Evolutionary conservation across 345 rosid species (phyloP).

Genomic region (Melaleuca alternifolia): DNA sequence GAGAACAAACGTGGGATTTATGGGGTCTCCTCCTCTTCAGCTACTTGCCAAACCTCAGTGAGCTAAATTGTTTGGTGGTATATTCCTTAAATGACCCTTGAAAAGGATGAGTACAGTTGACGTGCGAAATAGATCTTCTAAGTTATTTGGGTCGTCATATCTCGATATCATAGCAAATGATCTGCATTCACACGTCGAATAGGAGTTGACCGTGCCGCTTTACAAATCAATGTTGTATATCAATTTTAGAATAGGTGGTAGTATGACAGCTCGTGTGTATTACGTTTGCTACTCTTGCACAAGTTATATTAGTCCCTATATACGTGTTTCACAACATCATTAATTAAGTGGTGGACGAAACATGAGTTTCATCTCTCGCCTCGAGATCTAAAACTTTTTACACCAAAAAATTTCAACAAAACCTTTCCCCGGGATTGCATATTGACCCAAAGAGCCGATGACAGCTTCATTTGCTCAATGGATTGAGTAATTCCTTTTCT

Average conservation of each 20-base stretch:
- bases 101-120: neutral
- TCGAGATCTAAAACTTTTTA: neutral
- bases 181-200: neutral
- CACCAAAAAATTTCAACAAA: neutral
- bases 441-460: neutral
- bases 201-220: neutral
- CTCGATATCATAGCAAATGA: neutral
- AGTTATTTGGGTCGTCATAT: neutral
- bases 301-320: neutral
- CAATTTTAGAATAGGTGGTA: neutral
- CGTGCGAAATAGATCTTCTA: neutral
- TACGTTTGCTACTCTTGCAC: neutral
- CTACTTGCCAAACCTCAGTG: neutral
- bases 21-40: neutral
- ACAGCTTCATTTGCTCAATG: neutral
- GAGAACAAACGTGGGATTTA: neutral
- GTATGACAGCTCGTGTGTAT: neutral
- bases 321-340: neutral
- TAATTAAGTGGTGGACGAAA: neutral
- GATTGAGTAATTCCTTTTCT: neutral
- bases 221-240: neutral
- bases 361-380: neutral
- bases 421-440: neutral
- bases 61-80: neutral
- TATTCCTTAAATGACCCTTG: neutral